These are phyloP conservation scores for Handroanthus guayacan DNA, from an alignment of 257 asterid genomes.

Conservation along the genomic window DNA sequence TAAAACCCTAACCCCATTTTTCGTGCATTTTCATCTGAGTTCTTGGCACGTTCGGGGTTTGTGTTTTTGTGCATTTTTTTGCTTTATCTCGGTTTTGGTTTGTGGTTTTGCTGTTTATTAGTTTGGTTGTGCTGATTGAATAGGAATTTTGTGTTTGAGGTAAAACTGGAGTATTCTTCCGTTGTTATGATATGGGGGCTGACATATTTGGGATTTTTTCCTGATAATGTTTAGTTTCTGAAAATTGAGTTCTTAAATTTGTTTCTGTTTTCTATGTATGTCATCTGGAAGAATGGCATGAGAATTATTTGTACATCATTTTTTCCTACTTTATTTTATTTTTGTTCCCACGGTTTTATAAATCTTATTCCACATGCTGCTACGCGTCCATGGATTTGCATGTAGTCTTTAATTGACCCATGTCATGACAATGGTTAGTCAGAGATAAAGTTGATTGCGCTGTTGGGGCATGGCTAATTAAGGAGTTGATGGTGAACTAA, in stretches of 20 bases:
- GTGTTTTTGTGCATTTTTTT: slow-evolving; percentile 4
- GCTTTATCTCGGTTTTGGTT: slow-evolving; percentile 1
- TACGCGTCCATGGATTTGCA: slow-evolving; percentile 20
- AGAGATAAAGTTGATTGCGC: neutral
- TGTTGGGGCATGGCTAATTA: slow-evolving; percentile 19
- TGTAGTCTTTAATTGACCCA: slow-evolving; percentile 21
- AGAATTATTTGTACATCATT: neutral
- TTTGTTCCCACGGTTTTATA: neutral
- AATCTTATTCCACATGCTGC: neutral
- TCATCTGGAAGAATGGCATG: neutral
- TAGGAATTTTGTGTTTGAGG: slow-evolving; percentile 30
- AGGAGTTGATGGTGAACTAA: slow-evolving; percentile 11
- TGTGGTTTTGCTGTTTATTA: neutral
- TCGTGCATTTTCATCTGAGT: neutral
- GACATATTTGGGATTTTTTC: slow-evolving; percentile 16
- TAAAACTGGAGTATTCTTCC: slow-evolving; percentile 25
- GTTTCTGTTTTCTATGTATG: neutral
- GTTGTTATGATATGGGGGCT: slow-evolving; percentile 9
- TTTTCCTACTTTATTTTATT: neutral
- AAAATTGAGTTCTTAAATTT: slow-evolving; percentile 27
- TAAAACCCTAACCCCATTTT: slow-evolving; percentile 41
- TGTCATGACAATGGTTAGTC: neutral
- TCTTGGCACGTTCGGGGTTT: slow-evolving; percentile 6
- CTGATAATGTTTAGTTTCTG: neutral
- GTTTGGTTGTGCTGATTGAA: slow-evolving; percentile 3